Percentiles rank a stretch among this genome's conserved stretches.
phyloP scores from a whole-genome alignment of 352 stramenopile genomes.

The Pilasporangium apinafurcum region DNA sequence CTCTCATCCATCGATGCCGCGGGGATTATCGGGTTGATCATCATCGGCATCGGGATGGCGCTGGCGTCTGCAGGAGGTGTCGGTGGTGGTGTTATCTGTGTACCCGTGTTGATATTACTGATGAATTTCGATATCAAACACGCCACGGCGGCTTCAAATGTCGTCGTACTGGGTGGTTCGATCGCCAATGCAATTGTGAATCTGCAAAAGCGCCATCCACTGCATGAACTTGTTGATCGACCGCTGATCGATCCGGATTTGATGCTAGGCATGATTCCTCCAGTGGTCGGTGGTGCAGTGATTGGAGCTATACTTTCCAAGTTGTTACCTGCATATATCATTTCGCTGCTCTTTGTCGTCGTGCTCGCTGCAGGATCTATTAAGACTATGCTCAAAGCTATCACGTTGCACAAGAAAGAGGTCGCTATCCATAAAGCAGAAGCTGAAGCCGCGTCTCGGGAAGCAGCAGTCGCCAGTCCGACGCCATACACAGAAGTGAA shows the following conservation, averaged over 20 bases:
- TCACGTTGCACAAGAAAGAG: conserved; percentile 29
- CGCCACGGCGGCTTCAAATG: conserved; percentile 49
- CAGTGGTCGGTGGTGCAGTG: conserved; percentile 49
- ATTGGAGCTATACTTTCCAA: conserved; percentile 52
- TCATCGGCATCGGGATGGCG: conserved; percentile 43
- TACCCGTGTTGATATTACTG: conserved; percentile 50
- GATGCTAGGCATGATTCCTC: conserved; percentile 51
- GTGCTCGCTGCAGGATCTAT: conserved; percentile 25
- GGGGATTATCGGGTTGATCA: conserved; percentile 31
- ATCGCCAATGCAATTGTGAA: conserved; percentile 63
- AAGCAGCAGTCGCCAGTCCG: no score
- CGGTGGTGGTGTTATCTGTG: conserved; percentile 45
- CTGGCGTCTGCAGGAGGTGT: conserved; percentile 40
- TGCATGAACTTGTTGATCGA: conserved; percentile 34
- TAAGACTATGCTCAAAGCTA: conserved; percentile 20
- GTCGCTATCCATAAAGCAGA: no score
- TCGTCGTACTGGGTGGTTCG: conserved; percentile 56
- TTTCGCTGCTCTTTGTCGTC: conserved; percentile 52
- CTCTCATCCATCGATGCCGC: conserved; percentile 36
- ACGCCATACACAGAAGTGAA: no score
- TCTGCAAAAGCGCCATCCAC: conserved; percentile 50
- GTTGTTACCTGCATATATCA: conserved; percentile 48
- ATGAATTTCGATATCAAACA: conserved; percentile 69
- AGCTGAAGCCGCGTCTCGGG: conserved; percentile 18
- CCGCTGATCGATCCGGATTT: conserved; percentile 57